Conservation (phyloP, 768 basidiomycete genomes). For the Termitomyces sp. region DNA sequence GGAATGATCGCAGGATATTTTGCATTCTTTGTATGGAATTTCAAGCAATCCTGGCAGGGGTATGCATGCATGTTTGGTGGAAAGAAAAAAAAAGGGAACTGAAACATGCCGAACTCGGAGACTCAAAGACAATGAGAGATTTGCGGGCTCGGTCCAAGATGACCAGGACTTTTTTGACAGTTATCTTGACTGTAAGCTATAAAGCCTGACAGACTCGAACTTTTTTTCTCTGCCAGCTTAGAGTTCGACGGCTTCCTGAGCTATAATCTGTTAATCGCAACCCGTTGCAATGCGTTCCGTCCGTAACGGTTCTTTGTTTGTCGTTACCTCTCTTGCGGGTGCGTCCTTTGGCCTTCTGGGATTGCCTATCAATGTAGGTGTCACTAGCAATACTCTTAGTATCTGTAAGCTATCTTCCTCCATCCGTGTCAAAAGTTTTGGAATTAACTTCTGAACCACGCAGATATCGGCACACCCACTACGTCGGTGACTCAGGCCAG, state of each 20-base stretch:
- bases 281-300: not conserved
- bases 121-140: not conserved
- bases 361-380: not conserved
- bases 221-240: not conserved
- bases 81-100: not conserved
- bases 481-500: not conserved
- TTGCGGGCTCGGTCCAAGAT: not conserved
- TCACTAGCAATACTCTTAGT: not conserved
- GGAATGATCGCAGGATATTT: not conserved
- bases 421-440: too few species aligned
- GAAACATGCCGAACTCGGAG: not conserved
- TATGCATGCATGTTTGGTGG: not conserved
- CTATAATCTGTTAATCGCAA: not conserved
- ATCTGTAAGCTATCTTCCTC: not conserved
- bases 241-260: not conserved
- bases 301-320: not conserved
- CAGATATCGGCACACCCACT: not conserved
- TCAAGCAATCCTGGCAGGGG: not conserved
- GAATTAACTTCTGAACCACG: too few species aligned
- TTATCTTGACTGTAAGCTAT: not conserved
- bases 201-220: not conserved
- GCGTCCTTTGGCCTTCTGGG: not conserved
- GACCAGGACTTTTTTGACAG: not conserved
- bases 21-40: not conserved
- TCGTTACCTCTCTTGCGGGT: not conserved